phyloP scores from a whole-genome alignment of 2,329 filamentous ascomycete species.

The Botrytis byssoidea region DNA sequence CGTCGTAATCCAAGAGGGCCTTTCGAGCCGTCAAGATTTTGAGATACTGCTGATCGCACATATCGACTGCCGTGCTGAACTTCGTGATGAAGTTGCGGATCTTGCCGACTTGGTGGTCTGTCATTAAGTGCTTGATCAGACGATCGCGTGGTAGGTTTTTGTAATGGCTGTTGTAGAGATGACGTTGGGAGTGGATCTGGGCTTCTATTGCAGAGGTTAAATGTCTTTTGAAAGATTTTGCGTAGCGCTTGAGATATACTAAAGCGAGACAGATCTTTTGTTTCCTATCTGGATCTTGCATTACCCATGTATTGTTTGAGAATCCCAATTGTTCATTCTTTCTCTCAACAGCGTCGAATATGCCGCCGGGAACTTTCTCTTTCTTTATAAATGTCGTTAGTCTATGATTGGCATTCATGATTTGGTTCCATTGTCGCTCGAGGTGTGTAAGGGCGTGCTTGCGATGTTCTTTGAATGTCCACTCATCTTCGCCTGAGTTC shows the following conservation, averaged over 20 bases:
- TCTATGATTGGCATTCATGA: neutral
- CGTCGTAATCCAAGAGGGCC: neutral
- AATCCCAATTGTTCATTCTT: neutral
- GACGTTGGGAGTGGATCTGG: neutral
- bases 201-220: neutral
- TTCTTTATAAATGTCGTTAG: neutral
- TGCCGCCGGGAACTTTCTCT: neutral
- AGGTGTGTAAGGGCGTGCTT: neutral
- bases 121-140: neutral
- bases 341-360: neutral
- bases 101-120: neutral
- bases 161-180: neutral
- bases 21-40: neutral
- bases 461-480: slow-evolving; percentile 1
- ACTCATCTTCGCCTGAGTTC: neutral
- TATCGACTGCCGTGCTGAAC: neutral
- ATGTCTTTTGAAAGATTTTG: neutral
- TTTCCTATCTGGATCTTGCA: neutral
- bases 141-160: neutral
- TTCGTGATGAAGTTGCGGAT: neutral
- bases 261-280: neutral
- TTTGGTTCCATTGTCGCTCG: neutral
- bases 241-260: slow-evolving; percentile 7
- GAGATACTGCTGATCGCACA: slow-evolving; percentile 10
- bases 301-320: too few species aligned